Conservation (phyloP, 345 rosid genomes). For the Eucalyptus globulus region DNA sequence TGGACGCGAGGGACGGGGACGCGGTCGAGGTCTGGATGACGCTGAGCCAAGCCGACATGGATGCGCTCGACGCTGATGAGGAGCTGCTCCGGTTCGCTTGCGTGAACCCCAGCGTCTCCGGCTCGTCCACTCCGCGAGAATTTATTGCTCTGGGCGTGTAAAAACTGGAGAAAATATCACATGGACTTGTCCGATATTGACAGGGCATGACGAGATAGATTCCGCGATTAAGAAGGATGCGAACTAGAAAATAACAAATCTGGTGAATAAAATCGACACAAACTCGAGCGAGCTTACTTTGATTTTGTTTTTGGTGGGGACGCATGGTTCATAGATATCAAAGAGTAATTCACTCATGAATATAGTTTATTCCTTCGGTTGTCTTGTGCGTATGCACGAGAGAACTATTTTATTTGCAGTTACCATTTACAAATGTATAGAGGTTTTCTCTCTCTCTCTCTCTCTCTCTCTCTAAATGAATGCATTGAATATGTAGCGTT, state of each 20-base stretch:
- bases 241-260: background rate
- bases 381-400: background rate
- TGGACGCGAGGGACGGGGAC: constrained; percentile 2
- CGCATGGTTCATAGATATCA: background rate
- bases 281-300: background rate
- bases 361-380: background rate
- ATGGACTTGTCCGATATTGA: background rate
- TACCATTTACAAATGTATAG: background rate
- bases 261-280: background rate
- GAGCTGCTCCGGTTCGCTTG: constrained; percentile 1
- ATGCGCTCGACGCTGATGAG: background rate
- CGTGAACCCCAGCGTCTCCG: background rate
- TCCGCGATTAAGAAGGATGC: background rate
- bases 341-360: background rate
- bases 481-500: no score
- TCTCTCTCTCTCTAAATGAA: background rate
- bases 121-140: background rate
- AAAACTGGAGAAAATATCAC: background rate
- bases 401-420: background rate
- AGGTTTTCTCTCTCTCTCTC: background rate
- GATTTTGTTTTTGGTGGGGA: background rate
- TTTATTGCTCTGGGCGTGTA: background rate
- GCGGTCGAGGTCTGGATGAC: constrained; percentile 13
- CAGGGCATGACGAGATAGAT: background rate
- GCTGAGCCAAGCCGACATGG: constrained; percentile 6